Conservation (phyloP, 441 rosid genomes). For the Euphorbia corollata region DNA sequence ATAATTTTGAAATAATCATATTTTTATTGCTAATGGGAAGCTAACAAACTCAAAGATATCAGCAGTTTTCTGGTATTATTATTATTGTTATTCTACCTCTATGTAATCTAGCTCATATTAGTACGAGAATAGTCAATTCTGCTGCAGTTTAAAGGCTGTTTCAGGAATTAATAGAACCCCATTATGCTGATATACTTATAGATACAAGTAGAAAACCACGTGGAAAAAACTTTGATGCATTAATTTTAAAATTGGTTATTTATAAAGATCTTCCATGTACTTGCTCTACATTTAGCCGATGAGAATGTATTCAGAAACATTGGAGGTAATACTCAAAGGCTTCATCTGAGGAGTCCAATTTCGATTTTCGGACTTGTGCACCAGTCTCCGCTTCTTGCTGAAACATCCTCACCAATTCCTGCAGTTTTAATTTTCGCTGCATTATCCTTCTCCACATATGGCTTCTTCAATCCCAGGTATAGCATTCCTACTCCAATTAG, state of each 20-base stretch:
- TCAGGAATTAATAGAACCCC: too few species aligned
- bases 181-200: too few species aligned
- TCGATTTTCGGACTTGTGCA: conserved; percentile 62
- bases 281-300: conserved; percentile 17
- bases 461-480: conserved; percentile 66
- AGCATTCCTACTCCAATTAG: conserved; percentile 58
- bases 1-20: neutral
- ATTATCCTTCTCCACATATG: conserved; percentile 52
- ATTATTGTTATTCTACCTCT: too few species aligned
- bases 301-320: conserved; percentile 23
- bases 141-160: too few species aligned
- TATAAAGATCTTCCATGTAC: neutral
- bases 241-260: too few species aligned
- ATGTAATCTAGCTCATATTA: too few species aligned
- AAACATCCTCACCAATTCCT: conserved; percentile 74
- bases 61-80: too few species aligned
- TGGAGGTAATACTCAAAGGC: conserved; percentile 37
- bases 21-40: neutral
- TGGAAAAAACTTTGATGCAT: neutral
- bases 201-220: too few species aligned
- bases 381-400: conserved; percentile 97
- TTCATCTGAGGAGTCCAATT: conserved; percentile 28
- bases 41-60: too few species aligned
- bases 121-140: too few species aligned
- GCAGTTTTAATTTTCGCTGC: conserved; percentile 63